Evolutionary conservation across 495 filamentous ascomycete genomes (phyloP).

Genomic region (Penicillium lagena): DNA sequence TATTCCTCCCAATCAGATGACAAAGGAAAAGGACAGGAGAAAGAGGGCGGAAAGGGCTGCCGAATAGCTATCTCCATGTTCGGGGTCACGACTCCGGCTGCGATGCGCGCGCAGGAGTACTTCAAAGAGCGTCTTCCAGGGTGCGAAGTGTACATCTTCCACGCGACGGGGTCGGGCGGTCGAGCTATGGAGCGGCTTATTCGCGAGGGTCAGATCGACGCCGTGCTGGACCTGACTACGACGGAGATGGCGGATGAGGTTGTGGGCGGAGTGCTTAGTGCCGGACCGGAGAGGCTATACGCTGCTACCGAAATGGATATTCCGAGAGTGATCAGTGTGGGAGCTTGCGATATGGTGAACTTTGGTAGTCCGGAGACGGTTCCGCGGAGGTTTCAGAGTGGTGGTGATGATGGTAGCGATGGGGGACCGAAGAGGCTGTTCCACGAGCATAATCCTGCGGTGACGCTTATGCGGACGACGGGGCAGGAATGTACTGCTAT

Average conservation of each 20-base stretch:
- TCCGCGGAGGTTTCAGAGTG: slow-evolving; percentile 33
- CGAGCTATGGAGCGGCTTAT: slow-evolving; percentile 61
- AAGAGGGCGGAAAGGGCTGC: slow-evolving; percentile 6
- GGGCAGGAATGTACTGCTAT: slow-evolving; percentile 46
- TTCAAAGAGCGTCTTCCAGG: slow-evolving; percentile 27
- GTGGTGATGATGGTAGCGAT: slow-evolving; percentile 2
- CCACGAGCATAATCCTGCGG: slow-evolving; percentile 56
- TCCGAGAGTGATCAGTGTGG: slow-evolving; percentile 56
- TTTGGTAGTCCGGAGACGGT: slow-evolving; percentile 53
- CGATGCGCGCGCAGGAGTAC: slow-evolving; percentile 37
- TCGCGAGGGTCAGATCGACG: slow-evolving; percentile 46
- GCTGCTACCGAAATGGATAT: slow-evolving; percentile 47
- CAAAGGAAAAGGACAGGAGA: neutral
- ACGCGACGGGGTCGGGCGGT: slow-evolving; percentile 62
- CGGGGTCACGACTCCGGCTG: slow-evolving; percentile 63
- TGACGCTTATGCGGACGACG: slow-evolving; percentile 58
- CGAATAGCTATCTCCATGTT: slow-evolving; percentile 56
- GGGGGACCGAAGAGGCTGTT: slow-evolving; percentile 30
- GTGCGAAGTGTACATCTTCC: slow-evolving; percentile 59
- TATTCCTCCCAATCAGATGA: neutral
- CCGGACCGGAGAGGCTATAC: slow-evolving; percentile 45
- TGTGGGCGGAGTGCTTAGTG: slow-evolving; percentile 54
- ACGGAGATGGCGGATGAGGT: slow-evolving; percentile 60
- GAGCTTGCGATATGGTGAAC: slow-evolving; percentile 64
- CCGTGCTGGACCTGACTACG: slow-evolving; percentile 62